phyloP scores from a whole-genome alignment of 73 alveolate species.

The Blepharisma stoltei region DNA sequence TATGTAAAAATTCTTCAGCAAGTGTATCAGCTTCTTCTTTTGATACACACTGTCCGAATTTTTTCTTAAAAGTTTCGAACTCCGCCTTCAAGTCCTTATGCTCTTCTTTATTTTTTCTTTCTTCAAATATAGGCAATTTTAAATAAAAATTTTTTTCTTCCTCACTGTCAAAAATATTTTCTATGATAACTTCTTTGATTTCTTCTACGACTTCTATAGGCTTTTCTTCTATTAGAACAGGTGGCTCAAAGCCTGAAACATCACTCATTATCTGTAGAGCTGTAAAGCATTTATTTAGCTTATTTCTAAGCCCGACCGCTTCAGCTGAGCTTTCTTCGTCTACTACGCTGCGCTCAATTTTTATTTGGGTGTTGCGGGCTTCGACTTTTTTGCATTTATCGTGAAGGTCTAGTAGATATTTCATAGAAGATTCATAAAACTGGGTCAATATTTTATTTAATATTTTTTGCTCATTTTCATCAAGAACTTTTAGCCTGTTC shows the following conservation, averaged over 20 bases:
- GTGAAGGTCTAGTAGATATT: background rate
- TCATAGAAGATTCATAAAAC: background rate
- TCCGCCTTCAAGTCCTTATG: background rate
- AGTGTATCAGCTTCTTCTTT: slow-evolving; percentile 2
- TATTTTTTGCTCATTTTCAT: background rate
- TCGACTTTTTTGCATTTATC: slow-evolving; percentile 5
- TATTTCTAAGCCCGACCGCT: background rate
- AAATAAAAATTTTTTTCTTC: slow-evolving; percentile 12
- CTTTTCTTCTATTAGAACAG: background rate
- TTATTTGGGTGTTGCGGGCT: background rate
- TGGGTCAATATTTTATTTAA: background rate
- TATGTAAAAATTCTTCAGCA: slow-evolving; percentile 12
- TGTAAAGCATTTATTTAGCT: background rate
- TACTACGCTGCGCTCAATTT: background rate
- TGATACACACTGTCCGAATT: background rate
- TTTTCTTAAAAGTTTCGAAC: slow-evolving; percentile 2
- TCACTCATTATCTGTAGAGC: background rate
- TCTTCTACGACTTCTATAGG: background rate
- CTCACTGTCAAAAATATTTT: slow-evolving; percentile 17
- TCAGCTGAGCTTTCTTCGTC: slow-evolving; percentile 3
- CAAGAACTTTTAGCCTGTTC: background rate
- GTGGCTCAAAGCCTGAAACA: background rate
- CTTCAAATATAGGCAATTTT: background rate
- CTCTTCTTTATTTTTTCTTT: background rate
- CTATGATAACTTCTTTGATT: background rate